Base-by-base conservation (phyloP, 139 green algal genomes). In the Ettlia oleoabundans region DNA sequence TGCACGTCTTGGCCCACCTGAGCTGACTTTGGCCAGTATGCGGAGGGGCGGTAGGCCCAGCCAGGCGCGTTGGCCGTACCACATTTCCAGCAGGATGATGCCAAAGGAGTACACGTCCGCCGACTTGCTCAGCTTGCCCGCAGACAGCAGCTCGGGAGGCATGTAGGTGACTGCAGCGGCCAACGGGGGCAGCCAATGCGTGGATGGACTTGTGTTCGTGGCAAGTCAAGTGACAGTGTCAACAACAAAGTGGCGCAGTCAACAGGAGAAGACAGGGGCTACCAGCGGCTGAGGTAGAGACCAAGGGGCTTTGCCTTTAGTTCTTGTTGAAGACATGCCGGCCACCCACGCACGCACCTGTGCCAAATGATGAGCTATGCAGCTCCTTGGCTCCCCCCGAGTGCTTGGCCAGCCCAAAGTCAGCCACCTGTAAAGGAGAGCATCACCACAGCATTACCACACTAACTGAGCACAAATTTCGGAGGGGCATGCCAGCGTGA, bases 1-100 rank as follows among this genome's bases (percentile, higher is more conserved):
- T n/a, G n/a, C n/a, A n/a, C n/a, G n/a, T n/a, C n/a, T n/a, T n/a
- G n/a, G n/a, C n/a, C n/a, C n/a, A n/a, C n/a, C n/a, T n/a, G n/a
- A n/a, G n/a, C 35, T 43, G 38, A 52, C 58, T 40, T 71, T 42
- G 28, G 38, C 38, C 28, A 81, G 22, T 13, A 70, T n/a, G 19
- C n/a, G 40, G 21, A 81, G 8, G 8, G 75, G 75, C 26, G 47
- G 43, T 26, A 51, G 7, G 13, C 75, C 75, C 75, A 71, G 58
- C 75, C 75, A 81, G 28, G 75, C 75, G 2, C 75, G 75, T n/a
- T 51, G n/a, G 38, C 75, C 61, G 21, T 70, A 24, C 26, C n/a
- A 81, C 75, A 81, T 81, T 30, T 81, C 38, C 30, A 65, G 55
- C 55, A 65, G 55, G 18, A 65, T 65, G 55, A 65, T 65, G 18